Conservation (phyloP, 176 grass and related monocot species). For the Rhynchospora pubera region DNA sequence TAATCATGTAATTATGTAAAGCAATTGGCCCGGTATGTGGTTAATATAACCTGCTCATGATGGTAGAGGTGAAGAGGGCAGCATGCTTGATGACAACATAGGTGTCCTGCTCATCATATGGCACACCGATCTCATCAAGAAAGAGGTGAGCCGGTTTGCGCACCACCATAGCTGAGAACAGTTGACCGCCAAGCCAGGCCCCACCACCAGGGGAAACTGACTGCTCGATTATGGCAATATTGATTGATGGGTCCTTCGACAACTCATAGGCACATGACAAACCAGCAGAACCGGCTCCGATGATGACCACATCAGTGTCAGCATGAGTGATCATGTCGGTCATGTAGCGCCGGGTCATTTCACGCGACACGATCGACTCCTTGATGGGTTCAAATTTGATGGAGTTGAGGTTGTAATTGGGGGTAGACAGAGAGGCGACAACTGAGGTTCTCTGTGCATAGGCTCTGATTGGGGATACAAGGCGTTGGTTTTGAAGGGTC, state of each 20-base stretch:
- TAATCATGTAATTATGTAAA: neutral
- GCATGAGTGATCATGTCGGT: slow-evolving; percentile 94
- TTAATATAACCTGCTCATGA: slow-evolving; percentile 51
- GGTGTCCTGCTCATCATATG: slow-evolving; percentile 79
- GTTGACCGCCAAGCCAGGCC: slow-evolving; percentile 91
- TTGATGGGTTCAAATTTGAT: slow-evolving; percentile 74
- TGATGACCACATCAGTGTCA: slow-evolving; percentile 83
- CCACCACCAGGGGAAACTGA: slow-evolving; percentile 94
- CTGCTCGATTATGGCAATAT: slow-evolving; percentile 76
- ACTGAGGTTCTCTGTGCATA: neutral
- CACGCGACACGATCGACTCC: slow-evolving; percentile 74
- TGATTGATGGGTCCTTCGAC: slow-evolving; percentile 74
- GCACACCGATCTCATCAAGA: slow-evolving; percentile 67
- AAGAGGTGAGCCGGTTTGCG: slow-evolving; percentile 87
- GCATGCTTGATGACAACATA: slow-evolving; percentile 90
- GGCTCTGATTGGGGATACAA: neutral
- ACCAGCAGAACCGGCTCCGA: slow-evolving; percentile 83
- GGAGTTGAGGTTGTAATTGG: slow-evolving; percentile 61
- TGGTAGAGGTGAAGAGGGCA: slow-evolving; percentile 85
- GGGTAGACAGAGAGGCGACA: slow-evolving; percentile 31
- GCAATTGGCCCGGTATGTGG: neutral
- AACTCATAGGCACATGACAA: slow-evolving; percentile 94
- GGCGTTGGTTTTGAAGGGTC: slow-evolving; percentile 32
- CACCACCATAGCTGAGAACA: slow-evolving; percentile 98
- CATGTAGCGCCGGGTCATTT: slow-evolving; percentile 96